These are phyloP conservation scores for Leptographium procerum DNA, from an alignment of 2,329 filamentous ascomycete genomes.

Conservation along the genomic window DNA sequence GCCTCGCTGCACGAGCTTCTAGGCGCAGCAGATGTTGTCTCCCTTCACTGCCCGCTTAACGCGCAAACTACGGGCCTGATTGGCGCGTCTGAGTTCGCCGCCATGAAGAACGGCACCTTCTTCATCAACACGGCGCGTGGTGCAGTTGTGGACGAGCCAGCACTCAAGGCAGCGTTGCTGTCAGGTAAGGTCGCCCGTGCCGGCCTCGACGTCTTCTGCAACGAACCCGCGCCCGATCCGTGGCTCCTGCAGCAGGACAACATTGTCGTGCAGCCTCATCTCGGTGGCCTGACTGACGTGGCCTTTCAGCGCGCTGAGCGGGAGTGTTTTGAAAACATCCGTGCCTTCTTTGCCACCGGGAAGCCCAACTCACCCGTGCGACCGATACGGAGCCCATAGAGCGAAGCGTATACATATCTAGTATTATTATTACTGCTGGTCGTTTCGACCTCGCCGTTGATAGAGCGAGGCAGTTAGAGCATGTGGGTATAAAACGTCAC, in stretches of 20 bases:
- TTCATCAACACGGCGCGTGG: conserved; percentile 6
- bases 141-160: conserved; percentile 5
- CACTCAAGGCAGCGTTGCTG: not conserved
- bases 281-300: conserved; percentile 6
- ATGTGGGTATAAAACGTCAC: no score
- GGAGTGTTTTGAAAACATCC: conserved; percentile 17
- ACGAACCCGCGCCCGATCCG: conserved; percentile 45
- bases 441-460: no score
- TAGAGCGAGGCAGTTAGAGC: no score
- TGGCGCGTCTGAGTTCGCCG: conserved; percentile 10
- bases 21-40: conserved; percentile 27
- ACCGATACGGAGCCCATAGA: no score
- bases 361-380: conserved; percentile 8
- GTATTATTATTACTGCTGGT: no score
- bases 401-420: no score
- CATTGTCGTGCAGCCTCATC: conserved; percentile 13
- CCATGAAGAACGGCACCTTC: conserved; percentile 21
- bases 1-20: conserved; percentile 27
- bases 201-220: conserved; percentile 20
- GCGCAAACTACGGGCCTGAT: conserved; percentile 22
- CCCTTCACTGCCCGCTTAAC: conserved; percentile 28
- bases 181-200: conserved; percentile 30
- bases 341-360: conserved; percentile 5
- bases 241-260: conserved; percentile 27
- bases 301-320: conserved; percentile 17